These are phyloP conservation scores for Adiantum capillusveneris DNA, from an alignment of 75 land plant genomes.

Conservation along the genomic window DNA sequence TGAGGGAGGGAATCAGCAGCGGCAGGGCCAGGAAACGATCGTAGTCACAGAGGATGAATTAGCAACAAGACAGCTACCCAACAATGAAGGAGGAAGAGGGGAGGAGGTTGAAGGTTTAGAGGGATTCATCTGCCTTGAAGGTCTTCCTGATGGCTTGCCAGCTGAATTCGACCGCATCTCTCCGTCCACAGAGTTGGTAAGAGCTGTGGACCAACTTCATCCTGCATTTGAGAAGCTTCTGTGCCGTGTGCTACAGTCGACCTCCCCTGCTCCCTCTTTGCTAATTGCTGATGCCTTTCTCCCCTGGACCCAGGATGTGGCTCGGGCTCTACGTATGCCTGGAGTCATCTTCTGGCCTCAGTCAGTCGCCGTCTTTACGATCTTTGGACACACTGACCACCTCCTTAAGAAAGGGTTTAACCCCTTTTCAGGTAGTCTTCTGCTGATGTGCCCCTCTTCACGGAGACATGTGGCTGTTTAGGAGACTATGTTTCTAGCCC, in stretches of 20 bases:
- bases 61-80: no score
- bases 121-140: not conserved
- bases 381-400: not conserved
- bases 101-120: no score
- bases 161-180: not conserved
- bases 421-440: not conserved
- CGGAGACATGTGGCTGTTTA: no score
- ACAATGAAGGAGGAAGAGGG: no score
- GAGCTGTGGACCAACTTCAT: not conserved
- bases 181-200: not conserved
- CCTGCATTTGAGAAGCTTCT: not conserved
- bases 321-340: not conserved
- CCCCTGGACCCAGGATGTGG: not conserved
- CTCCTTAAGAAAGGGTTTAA: not conserved
- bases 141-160: constrained; percentile 1
- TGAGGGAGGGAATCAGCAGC: no score
- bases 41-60: no score
- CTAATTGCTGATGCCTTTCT: no score
- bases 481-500: no score
- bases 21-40: no score
- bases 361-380: not conserved
- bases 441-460: no score
- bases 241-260: not conserved
- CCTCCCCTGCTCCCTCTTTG: no score
- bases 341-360: constrained; percentile 1